Conservation (phyloP, 305 asterid genomes). For the Andrographis paniculata region DNA sequence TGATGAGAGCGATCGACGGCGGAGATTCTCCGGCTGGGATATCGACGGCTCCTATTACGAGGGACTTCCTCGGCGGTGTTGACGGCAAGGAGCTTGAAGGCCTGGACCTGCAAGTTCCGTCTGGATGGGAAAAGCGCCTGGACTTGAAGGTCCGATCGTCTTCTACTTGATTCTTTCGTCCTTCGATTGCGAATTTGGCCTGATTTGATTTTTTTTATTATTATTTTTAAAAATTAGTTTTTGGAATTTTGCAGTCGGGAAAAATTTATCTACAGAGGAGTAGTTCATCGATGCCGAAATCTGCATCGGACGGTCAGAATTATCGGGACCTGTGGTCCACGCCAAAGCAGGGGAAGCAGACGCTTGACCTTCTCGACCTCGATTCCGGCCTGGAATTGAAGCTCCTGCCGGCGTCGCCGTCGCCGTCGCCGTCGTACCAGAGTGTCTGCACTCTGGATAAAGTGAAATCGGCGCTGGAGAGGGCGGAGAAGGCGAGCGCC, state of each 20-base stretch:
- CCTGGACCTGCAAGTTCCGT: slow-evolving; percentile 55
- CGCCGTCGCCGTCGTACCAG: slow-evolving; percentile 26
- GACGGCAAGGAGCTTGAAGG: slow-evolving; percentile 47
- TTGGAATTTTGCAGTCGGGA: slow-evolving; percentile 15
- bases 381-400: slow-evolving; percentile 38
- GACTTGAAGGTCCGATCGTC: slow-evolving; percentile 37
- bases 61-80: slow-evolving; percentile 41
- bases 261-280: slow-evolving; percentile 42
- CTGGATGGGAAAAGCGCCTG: slow-evolving; percentile 55
- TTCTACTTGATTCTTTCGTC: neutral
- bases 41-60: slow-evolving; percentile 30
- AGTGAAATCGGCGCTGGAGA: slow-evolving; percentile 49
- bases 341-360: neutral
- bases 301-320: no score
- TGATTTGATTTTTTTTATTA: neutral
- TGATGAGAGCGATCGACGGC: neutral
- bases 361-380: neutral
- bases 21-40: slow-evolving; percentile 15
- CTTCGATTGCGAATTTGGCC: no score
- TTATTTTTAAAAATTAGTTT: neutral
- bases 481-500: slow-evolving; percentile 36
- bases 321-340: neutral
- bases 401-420: slow-evolving; percentile 22
- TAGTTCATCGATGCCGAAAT: slow-evolving; percentile 26
- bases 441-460: slow-evolving; percentile 61